Base-by-base conservation (phyloP, 2,329 filamentous ascomycete genomes). In the Huntiella omanensis region DNA sequence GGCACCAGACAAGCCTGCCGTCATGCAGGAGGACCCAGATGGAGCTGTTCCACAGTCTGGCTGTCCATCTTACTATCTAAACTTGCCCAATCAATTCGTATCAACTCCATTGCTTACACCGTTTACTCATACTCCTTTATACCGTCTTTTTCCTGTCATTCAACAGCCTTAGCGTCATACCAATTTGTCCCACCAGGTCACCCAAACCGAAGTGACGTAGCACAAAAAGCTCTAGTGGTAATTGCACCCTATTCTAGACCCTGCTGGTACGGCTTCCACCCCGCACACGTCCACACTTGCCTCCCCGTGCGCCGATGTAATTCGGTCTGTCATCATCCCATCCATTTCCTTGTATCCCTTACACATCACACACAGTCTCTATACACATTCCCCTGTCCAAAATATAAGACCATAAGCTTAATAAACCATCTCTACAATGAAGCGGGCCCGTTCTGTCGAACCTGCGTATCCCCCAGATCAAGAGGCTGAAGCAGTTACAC, bases 401-500 rank as follows among this genome's bases (percentile, higher is more conserved):
- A 33, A 13, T 47, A 36, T 28, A 44, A 36, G 41, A 44, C 43
- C 33, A 38, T 17, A 50, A 48, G 32, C 40, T 45, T 44, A 44
- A 47, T 43, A 33, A 52, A 53, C 33, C 49, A 62, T 34, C 15
- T 17, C 12, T 28, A 45, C 59, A 58, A 76, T 76, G 73, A 76
- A 76, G 67, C 73, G 73, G 64, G 70, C 70, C 70, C 71, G 72
- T 63, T 70, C 73, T 64, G 62, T 64, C 54, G 68, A 72, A 59
- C 67, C 71, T 57, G 11, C 19, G 44, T 28, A 38, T 39, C 42
- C 34, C 40, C 32, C 34, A 40, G 12, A 34, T 42, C 38, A 28
- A 42, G 33, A 43, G 43, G 37, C 22, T 35, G 19, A 33, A 33
- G 43, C 39, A 32, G 35, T 28, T 15, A 43, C 33, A 15, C 45